phyloP scores from a whole-genome alignment of 805 yeast genomes.

The Saccharomycopsis microspora region DNA sequence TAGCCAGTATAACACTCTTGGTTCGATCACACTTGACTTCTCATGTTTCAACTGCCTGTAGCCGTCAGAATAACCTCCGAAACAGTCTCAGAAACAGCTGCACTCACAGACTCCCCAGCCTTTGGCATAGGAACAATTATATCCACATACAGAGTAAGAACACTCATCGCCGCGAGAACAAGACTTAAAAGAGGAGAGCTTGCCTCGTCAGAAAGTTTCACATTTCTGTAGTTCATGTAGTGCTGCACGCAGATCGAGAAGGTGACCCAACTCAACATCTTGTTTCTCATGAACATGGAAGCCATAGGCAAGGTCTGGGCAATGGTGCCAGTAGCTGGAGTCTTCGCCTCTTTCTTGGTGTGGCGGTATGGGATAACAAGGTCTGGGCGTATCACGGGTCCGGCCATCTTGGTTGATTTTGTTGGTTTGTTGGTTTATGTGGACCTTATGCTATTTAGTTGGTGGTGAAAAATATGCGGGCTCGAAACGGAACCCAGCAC shows the following conservation, averaged over 20 bases:
- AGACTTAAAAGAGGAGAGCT: slow-evolving; percentile 14
- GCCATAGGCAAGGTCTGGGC: slow-evolving; percentile 18
- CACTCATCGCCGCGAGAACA: slow-evolving; percentile 6
- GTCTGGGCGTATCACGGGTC: slow-evolving; percentile 13
- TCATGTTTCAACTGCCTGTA: background rate
- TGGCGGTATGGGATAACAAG: slow-evolving; percentile 14
- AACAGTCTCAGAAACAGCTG: slow-evolving; percentile 1
- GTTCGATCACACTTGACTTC: too few relatives aligned
- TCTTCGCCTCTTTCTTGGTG: slow-evolving; percentile 7
- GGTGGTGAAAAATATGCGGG: too few relatives aligned
- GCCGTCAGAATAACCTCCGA: background rate
- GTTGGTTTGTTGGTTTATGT: too few relatives aligned
- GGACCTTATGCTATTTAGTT: too few relatives aligned
- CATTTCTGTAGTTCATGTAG: slow-evolving; percentile 13
- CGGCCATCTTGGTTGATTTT: background rate
- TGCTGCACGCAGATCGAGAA: slow-evolving; percentile 15
- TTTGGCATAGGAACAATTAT: background rate
- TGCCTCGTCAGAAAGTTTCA: slow-evolving; percentile 13
- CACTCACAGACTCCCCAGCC: slow-evolving; percentile 1
- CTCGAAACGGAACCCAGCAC: too few relatives aligned
- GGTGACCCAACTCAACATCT: slow-evolving; percentile 14
- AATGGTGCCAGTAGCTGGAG: slow-evolving; percentile 15
- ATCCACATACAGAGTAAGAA: slow-evolving; percentile 14
- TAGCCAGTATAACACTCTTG: too few relatives aligned
- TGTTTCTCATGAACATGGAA: slow-evolving; percentile 16